phyloP scores from a whole-genome alignment of 768 basidiomycete species.

The Kwoniella heveanensis region DNA sequence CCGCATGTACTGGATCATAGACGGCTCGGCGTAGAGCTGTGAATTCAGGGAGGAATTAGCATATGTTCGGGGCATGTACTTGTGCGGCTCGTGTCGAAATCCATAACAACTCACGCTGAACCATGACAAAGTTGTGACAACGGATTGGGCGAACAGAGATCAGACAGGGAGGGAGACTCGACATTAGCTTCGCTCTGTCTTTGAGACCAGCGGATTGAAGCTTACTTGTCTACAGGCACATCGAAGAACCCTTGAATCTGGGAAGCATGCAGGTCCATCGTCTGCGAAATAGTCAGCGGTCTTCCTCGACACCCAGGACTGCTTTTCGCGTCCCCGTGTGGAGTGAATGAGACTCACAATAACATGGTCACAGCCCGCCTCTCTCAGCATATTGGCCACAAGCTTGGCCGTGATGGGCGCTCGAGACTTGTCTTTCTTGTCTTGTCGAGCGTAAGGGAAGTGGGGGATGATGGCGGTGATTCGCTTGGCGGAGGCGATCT shows the following conservation, averaged over 20 bases:
- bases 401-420: conserved; percentile 98
- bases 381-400: conserved; percentile 95
- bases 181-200: conserved; percentile 1
- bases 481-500: conserved; percentile 85
- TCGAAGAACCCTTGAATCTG: conserved; percentile 99
- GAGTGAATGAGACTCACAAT: conserved; percentile 61
- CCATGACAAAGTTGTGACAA: neutral
- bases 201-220: neutral
- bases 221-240: conserved; percentile 87
- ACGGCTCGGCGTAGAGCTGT: conserved; percentile 83
- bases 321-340: neutral
- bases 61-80: neutral
- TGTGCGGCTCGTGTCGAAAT: neutral
- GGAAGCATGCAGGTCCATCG: conserved; percentile 97
- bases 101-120: conserved; percentile 22
- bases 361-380: conserved; percentile 96
- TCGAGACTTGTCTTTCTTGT: conserved; percentile 95
- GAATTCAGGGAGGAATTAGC: neutral
- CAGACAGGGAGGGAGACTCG: neutral
- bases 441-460: conserved; percentile 94
- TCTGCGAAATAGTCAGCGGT: no score
- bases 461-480: conserved; percentile 98
- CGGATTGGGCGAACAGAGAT: neutral
- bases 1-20: conserved; percentile 93
- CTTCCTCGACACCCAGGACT: no score